phyloP scores from a whole-genome alignment of 2,329 filamentous ascomycete genomes.

The Neurospora sp. region DNA sequence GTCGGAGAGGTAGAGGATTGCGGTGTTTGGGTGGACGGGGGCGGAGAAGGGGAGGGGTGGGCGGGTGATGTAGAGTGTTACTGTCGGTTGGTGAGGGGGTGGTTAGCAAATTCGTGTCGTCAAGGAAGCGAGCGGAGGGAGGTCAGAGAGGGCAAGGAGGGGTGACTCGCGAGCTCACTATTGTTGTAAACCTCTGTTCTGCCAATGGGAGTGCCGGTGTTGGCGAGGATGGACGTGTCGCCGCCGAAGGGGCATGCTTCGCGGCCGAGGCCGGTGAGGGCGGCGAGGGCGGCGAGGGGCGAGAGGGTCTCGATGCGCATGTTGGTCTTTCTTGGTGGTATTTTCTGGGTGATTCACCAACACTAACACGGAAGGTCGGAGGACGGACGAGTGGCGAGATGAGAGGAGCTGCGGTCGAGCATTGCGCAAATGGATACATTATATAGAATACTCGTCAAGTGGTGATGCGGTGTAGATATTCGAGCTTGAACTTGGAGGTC shows the following conservation, averaged over 20 bases:
- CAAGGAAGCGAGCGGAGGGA: too few species aligned
- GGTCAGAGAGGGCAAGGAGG: too few species aligned
- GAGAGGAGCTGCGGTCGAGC: neutral
- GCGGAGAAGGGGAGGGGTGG: conserved; percentile 7
- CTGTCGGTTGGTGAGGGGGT: neutral
- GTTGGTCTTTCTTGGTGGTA: neutral
- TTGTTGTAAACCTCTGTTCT: conserved; percentile 11
- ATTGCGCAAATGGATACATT: neutral
- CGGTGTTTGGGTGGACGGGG: conserved; percentile 7
- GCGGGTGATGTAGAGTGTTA: conserved; percentile 18
- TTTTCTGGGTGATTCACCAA: neutral
- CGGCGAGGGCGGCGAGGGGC: neutral
- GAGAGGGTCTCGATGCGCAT: conserved; percentile 5
- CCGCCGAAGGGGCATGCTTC: conserved; percentile 1
- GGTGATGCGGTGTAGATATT: neutral
- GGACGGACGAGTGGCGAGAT: neutral
- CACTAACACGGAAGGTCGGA: neutral
- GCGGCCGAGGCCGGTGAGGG: conserved; percentile 2
- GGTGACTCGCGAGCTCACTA: conserved; percentile 4
- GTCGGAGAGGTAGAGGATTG: conserved; percentile 21
- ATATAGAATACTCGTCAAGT: too few species aligned
- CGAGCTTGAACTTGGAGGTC: neutral
- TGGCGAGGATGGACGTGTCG: conserved; percentile 12
- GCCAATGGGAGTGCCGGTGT: conserved; percentile 13
- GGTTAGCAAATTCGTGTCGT: neutral